phyloP scores from a whole-genome alignment of 1,284 basidiomycete genomes.

The Coniophora puteana region DNA sequence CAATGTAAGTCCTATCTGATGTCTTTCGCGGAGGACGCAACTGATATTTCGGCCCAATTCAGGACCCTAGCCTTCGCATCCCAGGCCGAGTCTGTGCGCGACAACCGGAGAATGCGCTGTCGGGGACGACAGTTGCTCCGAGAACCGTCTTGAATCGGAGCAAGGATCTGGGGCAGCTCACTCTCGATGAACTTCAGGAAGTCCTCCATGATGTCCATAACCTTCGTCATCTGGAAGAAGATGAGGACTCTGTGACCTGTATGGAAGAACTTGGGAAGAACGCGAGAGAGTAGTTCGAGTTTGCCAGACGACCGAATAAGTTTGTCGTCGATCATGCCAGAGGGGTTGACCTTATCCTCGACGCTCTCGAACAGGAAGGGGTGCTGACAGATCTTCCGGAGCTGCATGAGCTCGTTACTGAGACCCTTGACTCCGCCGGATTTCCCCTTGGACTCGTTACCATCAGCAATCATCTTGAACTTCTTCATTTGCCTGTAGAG shows the following conservation, averaged over 20 bases:
- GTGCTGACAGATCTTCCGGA: conserved; percentile 98
- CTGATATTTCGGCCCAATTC: too few species aligned
- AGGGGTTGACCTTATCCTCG: background rate
- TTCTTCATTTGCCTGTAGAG: conserved; percentile 96
- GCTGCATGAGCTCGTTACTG: conserved; percentile 98
- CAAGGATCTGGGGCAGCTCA: too few species aligned
- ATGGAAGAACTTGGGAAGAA: conserved; percentile 92
- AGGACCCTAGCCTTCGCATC: too few species aligned
- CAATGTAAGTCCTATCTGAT: too few species aligned
- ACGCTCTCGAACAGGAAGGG: conserved; percentile 76
- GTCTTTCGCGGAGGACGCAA: too few species aligned
- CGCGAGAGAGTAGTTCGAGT: conserved; percentile 90
- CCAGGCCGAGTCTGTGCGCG: too few species aligned
- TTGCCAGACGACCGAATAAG: conserved; percentile 91
- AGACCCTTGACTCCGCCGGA: conserved; percentile 75
- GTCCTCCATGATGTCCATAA: conserved; percentile 99
- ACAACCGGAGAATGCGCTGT: too few species aligned
- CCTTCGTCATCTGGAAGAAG: conserved; percentile 99
- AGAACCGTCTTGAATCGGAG: too few species aligned
- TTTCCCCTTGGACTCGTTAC: conserved; percentile 65
- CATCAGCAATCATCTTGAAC: conserved; percentile 90
- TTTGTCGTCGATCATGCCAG: conserved; percentile 46
- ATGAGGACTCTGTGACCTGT: conserved; percentile 95
- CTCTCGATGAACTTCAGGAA: conserved; percentile 93
- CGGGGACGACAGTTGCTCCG: too few species aligned